Evolutionary conservation across 2,329 filamentous ascomycete genomes (phyloP).

Genomic region (Pezicula carpinea): DNA sequence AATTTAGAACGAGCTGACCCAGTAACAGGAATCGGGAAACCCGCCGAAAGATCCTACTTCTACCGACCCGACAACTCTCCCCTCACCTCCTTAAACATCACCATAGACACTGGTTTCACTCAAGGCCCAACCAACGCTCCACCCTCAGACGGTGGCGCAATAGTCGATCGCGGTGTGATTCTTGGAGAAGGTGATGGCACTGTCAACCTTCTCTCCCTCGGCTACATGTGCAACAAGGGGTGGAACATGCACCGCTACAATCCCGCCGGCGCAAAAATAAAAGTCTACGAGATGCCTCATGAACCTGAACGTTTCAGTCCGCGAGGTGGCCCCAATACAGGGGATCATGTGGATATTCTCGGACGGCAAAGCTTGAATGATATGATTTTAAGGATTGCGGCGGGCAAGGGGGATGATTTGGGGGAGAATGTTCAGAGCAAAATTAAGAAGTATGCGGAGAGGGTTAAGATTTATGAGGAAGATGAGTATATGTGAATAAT

Average conservation of each 20-base stretch:
- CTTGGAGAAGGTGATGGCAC: slow-evolving; percentile 96
- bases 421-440: slow-evolving; percentile 73
- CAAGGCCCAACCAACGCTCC: slow-evolving; percentile 31
- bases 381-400: slow-evolving; percentile 78
- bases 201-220: slow-evolving; percentile 83
- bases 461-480: slow-evolving; percentile 61
- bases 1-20: not conserved
- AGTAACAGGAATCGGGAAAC: slow-evolving; percentile 69
- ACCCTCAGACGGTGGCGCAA: slow-evolving; percentile 14
- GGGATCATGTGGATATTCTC: slow-evolving; percentile 95
- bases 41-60: slow-evolving; percentile 88
- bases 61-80: slow-evolving; percentile 64
- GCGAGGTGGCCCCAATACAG: slow-evolving; percentile 63
- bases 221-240: slow-evolving; percentile 95
- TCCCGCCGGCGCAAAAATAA: slow-evolving; percentile 75
- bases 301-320: slow-evolving; percentile 91
- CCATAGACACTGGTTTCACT: slow-evolving; percentile 63
- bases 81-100: slow-evolving; percentile 67
- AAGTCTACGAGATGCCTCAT: slow-evolving; percentile 91
- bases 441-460: slow-evolving; percentile 77
- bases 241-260: slow-evolving; percentile 96
- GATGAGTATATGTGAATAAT: slow-evolving; percentile 15
- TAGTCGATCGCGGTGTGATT: slow-evolving; percentile 82
- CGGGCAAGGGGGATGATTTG: slow-evolving; percentile 77
- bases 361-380: slow-evolving; percentile 88